A percentile compares a stretch with the other conserved stretches of the same genome.
Conservation (phyloP, 2,329 filamentous ascomycete genomes). For the Meredithiella fracta region DNA sequence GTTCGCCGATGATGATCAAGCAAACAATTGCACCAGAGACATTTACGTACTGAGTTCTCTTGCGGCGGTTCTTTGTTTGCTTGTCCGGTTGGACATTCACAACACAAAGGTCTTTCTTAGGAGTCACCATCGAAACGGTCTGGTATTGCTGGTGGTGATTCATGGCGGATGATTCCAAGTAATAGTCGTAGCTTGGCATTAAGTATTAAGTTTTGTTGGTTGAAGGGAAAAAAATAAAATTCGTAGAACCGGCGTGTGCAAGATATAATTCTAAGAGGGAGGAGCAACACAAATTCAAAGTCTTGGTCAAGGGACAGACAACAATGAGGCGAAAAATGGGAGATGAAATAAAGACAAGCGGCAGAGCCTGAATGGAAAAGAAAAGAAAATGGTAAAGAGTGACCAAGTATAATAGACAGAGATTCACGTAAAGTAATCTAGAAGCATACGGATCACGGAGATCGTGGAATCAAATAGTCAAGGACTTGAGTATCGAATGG, state of each 20-base stretch:
- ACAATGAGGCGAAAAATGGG: constrained; percentile 7
- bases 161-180: constrained; percentile 6
- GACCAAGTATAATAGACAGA: background rate
- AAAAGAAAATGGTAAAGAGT: constrained; percentile 7
- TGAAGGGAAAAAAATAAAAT: constrained; percentile 5
- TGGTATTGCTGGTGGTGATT: constrained; percentile 10
- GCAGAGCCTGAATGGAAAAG: background rate
- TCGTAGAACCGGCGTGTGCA: constrained; percentile 2
- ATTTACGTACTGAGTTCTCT: constrained; percentile 15
- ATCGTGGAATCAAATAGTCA: background rate
- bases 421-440: background rate
- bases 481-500: background rate
- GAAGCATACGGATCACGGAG: background rate
- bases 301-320: background rate
- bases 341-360: constrained; percentile 6
- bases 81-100: constrained; percentile 16
- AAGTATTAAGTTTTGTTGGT: constrained; percentile 11
- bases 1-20: too few relatives aligned
- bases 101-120: constrained; percentile 14
- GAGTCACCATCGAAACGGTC: constrained; percentile 10
- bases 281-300: background rate
- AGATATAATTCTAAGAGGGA: background rate
- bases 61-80: constrained; percentile 15
- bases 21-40: background rate
- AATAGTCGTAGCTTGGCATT: constrained; percentile 14